phyloP scores from a whole-genome alignment of 2,329 filamentous ascomycete genomes.

The Orbilia javanica region DNA sequence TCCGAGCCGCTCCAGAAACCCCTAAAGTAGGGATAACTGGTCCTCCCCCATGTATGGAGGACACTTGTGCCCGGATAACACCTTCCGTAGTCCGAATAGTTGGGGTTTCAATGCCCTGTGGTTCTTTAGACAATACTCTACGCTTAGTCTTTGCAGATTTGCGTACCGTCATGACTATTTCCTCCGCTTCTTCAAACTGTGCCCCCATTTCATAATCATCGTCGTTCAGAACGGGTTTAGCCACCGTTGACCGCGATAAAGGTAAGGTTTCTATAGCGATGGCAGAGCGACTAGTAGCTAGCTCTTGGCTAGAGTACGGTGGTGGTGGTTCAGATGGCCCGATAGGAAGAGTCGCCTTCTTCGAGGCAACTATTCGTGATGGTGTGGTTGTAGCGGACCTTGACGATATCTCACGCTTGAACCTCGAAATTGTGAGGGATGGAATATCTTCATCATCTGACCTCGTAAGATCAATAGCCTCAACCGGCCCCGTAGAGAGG shows the following conservation, averaged over 20 bases:
- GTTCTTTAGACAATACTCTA: neutral
- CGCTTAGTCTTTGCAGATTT: slow-evolving; percentile 26
- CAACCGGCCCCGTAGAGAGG: slow-evolving; percentile 45
- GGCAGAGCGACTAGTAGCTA: neutral
- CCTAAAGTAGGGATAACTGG: neutral
- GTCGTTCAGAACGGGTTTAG: neutral
- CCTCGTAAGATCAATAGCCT: slow-evolving; percentile 52
- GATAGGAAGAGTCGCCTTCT: slow-evolving; percentile 36
- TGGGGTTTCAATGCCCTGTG: neutral
- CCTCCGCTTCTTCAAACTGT: slow-evolving; percentile 30
- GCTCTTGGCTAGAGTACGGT: slow-evolving; percentile 52
- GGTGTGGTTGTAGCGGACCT: slow-evolving; percentile 36
- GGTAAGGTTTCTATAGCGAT: neutral
- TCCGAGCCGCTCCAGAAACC: neutral
- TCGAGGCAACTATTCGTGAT: slow-evolving; percentile 9
- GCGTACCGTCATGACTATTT: neutral
- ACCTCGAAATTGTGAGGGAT: slow-evolving; percentile 26
- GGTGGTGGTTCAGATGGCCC: slow-evolving; percentile 46
- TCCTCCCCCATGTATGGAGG: neutral
- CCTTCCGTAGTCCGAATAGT: neutral
- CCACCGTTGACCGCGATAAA: neutral
- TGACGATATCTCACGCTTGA: slow-evolving; percentile 12
- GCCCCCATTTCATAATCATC: neutral
- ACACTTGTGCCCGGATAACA: neutral
- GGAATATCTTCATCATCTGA: slow-evolving; percentile 48